phyloP scores from a whole-genome alignment of 495 filamentous ascomycete genomes.

The Talaromyces liani region DNA sequence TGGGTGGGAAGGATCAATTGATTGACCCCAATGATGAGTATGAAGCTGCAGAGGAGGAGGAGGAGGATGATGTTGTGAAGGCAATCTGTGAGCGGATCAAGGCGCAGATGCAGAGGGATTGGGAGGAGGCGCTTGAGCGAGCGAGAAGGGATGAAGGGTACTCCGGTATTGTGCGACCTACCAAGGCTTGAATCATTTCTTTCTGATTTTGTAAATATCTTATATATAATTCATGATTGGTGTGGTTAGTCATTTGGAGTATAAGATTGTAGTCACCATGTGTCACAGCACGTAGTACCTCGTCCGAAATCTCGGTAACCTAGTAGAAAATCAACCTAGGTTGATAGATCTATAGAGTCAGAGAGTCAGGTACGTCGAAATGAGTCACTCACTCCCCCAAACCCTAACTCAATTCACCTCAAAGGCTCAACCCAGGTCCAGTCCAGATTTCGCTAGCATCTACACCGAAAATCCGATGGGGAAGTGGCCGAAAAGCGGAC shows the following conservation, averaged over 20 bases:
- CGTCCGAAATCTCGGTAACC: background rate
- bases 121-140: slow-evolving; percentile 6
- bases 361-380: background rate
- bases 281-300: background rate
- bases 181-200: background rate
- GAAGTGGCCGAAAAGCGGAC: background rate
- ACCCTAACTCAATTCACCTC: background rate
- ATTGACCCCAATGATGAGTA: slow-evolving; percentile 1
- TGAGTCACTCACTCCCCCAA: background rate
- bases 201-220: background rate
- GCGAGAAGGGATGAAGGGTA: background rate
- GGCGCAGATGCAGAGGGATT: slow-evolving; percentile 24
- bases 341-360: background rate
- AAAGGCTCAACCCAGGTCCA: background rate
- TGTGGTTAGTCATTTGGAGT: background rate
- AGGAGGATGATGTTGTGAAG: background rate
- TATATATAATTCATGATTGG: background rate
- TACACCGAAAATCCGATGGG: background rate
- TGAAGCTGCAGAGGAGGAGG: too few species aligned
- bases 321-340: background rate
- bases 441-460: background rate
- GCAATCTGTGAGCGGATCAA: slow-evolving; percentile 6
- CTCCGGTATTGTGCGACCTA: background rate
- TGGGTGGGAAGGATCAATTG: background rate
- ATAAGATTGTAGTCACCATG: background rate